phyloP scores from a whole-genome alignment of 257 asterid genomes.

The Schizonepeta tenuifolia region DNA sequence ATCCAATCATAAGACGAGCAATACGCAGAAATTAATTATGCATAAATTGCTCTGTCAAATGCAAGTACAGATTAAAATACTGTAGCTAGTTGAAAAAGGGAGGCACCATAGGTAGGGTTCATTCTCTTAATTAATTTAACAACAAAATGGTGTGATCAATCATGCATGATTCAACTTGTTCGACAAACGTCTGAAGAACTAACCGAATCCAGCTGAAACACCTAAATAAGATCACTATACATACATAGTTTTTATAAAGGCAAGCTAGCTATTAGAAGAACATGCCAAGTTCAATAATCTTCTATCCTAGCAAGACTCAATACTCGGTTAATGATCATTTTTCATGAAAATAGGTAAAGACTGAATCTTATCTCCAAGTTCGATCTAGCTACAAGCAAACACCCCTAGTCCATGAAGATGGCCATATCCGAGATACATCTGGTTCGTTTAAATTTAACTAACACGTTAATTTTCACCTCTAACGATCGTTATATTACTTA shows the following conservation, averaged over 20 bases:
- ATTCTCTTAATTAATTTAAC: neutral
- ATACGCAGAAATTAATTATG: too few relatives aligned
- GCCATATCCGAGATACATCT: neutral
- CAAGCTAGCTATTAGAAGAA: too few relatives aligned
- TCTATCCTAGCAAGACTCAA: neutral
- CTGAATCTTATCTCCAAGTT: too few relatives aligned
- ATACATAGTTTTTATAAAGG: too few relatives aligned
- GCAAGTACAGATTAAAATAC: too few relatives aligned
- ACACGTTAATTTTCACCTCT: neutral
- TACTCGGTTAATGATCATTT: too few relatives aligned
- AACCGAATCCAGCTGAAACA: neutral
- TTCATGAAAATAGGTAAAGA: too few relatives aligned
- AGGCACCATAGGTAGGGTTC: slow-evolving; percentile 15
- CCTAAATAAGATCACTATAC: neutral
- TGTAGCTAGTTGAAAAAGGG: too few relatives aligned
- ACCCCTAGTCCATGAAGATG: neutral
- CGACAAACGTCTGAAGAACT: neutral
- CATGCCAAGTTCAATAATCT: neutral
- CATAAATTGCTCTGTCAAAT: too few relatives aligned
- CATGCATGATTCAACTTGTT: too few relatives aligned
- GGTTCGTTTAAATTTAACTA: neutral
- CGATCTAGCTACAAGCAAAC: neutral
- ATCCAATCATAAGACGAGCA: too few relatives aligned
- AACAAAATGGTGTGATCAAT: neutral
- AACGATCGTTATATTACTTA: neutral